Evolutionary conservation across 352 stramenopile genomes (phyloP), one percentile per base, ranked within the genome.

Genomic region (Phytophthora crassamura): DNA sequence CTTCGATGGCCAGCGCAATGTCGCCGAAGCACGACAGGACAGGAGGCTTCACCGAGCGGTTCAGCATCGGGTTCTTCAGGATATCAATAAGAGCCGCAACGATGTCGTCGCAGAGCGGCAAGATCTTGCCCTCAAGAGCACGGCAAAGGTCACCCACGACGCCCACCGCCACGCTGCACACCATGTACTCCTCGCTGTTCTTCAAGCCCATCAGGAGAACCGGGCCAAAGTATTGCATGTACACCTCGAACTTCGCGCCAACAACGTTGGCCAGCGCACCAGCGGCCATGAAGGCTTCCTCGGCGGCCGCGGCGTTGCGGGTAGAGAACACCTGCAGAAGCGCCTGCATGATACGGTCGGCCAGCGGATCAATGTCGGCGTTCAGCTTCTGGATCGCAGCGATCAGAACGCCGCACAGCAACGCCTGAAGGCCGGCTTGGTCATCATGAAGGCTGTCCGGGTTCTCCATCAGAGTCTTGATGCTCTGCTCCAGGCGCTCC

Each of bases 1-100:
- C 93, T 47, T 96, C 90, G 56, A 99, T 96, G 35, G 96, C 96
- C 43, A 99, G 82, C 20, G 95, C 96, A 77, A 99, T 97, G 74
- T 99, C 97, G 45, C 97, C 95, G 69, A 99, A 99, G 76, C 94
- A 98, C 34, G 87, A 96, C 14, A 99, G 78, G 18, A 99, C 96
- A 34, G 92, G 94, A 34, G 97, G 97, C 78, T 99, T 99, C 7
- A 99, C 97, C 46, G 86, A 91, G 45, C 96, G 84, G 73, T 98
- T 97, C 43, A 98, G 77, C 32, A 80, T 84, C 39, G 82, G 77
- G 81, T 98, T 98, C 69, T 97, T 96, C n/a, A 99, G 70, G 41
- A 97, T 96, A n/a, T 98, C 88, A 14, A 99, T 91, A 34, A 99
- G 70, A 36, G 88, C 91, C 40, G 81, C 82, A 63, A 99, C 94